Percentiles rank a stretch among this genome's conserved stretches.
These are phyloP conservation scores for Globisporangium nodosum DNA, from an alignment of 352 stramenopile genomes.

Conservation along the genomic window DNA sequence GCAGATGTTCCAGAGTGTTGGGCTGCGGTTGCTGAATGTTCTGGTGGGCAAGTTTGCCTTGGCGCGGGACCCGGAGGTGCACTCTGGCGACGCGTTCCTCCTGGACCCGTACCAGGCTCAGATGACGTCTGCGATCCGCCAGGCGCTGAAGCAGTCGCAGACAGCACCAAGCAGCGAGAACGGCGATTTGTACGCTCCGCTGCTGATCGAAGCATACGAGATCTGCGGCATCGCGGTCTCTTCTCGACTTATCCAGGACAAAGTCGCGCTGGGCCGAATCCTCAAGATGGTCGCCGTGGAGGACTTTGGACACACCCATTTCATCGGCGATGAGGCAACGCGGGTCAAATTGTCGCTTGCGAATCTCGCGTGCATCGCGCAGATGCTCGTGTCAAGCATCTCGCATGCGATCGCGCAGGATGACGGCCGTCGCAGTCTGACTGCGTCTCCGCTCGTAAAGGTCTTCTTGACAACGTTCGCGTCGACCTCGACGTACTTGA, in stretches of 20 bases:
- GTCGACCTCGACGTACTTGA: constrained; percentile 26
- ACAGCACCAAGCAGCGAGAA: constrained; percentile 11
- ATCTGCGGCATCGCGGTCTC: constrained; percentile 51
- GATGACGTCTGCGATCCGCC: constrained; percentile 70
- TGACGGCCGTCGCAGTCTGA: constrained; percentile 11
- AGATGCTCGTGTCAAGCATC: constrained; percentile 46
- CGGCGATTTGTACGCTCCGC: constrained; percentile 49
- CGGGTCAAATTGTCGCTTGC: constrained; percentile 48
- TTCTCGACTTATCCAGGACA: constrained; percentile 61
- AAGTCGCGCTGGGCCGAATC: constrained; percentile 60
- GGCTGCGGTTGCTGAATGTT: constrained; percentile 60
- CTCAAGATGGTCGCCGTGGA: constrained; percentile 47
- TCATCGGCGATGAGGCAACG: constrained; percentile 52
- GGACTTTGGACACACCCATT: constrained; percentile 62
- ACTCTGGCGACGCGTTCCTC: constrained; percentile 42
- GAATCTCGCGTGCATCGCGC: constrained; percentile 55
- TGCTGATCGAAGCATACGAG: constrained; percentile 63
- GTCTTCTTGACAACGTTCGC: constrained; percentile 46
- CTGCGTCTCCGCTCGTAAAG: constrained; percentile 40
- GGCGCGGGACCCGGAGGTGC: constrained; percentile 65
- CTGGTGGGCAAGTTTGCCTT: constrained; percentile 53
- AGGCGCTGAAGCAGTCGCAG: constrained; percentile 59
- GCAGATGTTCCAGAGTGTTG: constrained; percentile 70
- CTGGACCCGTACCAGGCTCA: constrained; percentile 83
- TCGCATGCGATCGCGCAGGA: constrained; percentile 18